Evolutionary conservation across 208 protist genomes (phyloP), one percentile per base, ranked within the genome.

Genomic region (Crithidia bombi): DNA sequence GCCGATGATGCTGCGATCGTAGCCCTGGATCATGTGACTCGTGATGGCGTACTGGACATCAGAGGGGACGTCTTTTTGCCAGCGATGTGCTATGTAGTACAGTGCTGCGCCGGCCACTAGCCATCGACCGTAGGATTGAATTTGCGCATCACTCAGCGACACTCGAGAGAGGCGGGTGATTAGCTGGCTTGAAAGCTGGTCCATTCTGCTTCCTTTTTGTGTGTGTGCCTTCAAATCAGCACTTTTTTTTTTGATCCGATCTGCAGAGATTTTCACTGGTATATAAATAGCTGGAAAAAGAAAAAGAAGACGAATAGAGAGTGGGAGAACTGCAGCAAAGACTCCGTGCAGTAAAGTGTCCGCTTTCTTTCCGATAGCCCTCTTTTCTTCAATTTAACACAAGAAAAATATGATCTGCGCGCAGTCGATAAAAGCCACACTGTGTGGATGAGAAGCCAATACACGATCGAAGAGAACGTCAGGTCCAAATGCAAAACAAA

Each of bases 1-100:
- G 19, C 84, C 65, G 38, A 95, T 81, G 63, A 92, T 77, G 67
- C 85, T 87, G 26, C 90, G 81, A 58, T 92, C 87, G 66, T 85
- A 91, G 23, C 82, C 90, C 50, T 92, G 87, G 10, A 85, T 71
- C 49, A 95, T 73, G 71, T 95, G 78, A 3, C 79, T 80, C 14
- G 81, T 65, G 55, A 92, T 90, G 33, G 85, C 86, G 71, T 87
- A 82, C 69, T 81, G 65, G 43, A 82, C 86, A 43, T 91, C 77
- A 15, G 58, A 73, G 1, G 68, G 78, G 35, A 79, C 61, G 19
- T 72, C 65, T 52, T 69, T 69, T 47, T 69, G 63, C 63, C 79
- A 66, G 35, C 62, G 55, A 1, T 62, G 65, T 0, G 65, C 49
- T 12, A 90, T 38, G 79, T 85, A 93, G 66, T 66, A 82, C 44